These are phyloP conservation scores for Leccinum fallax DNA, from an alignment of 1,284 basidiomycete species.

Conservation along the genomic window DNA sequence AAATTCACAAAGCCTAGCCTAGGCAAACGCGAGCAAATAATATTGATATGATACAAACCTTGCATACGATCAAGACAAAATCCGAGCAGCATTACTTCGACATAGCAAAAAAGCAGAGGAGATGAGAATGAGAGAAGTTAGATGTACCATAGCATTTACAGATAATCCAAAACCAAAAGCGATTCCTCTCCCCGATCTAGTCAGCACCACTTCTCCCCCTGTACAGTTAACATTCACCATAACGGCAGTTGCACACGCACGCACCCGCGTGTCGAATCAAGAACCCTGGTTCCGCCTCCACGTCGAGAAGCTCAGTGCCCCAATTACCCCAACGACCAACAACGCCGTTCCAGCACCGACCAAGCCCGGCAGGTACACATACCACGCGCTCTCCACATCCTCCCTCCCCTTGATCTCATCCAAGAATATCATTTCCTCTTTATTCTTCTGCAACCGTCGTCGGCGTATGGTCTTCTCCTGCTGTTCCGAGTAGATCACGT, in stretches of 20 bases:
- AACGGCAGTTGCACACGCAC: not conserved
- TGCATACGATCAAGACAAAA: not conserved
- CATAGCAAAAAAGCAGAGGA: conserved; percentile 11
- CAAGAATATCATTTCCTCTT: conserved; percentile 47
- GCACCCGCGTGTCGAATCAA: conserved; percentile 25
- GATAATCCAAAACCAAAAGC: conserved; percentile 2
- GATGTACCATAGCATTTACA: conserved; percentile 18
- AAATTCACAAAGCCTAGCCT: not conserved
- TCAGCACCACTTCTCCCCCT: not conserved
- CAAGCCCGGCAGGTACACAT: conserved; percentile 71
- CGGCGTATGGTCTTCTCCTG: conserved; percentile 41
- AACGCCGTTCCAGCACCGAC: conserved; percentile 79
- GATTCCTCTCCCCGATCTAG: not conserved
- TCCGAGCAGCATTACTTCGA: conserved; percentile 8
- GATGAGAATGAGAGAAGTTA: not conserved
- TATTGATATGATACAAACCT: not conserved
- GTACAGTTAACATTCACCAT: not conserved
- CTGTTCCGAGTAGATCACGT: conserved; percentile 39
- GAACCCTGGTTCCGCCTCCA: conserved; percentile 70
- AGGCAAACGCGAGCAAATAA: not conserved
- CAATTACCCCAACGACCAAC: conserved; percentile 74
- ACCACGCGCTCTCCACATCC: conserved; percentile 72
- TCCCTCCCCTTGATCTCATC: conserved; percentile 47
- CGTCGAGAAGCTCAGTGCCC: conserved; percentile 72
- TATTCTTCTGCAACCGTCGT: conserved; percentile 51